A percentile compares a stretch with the other conserved stretches of the same genome.
Evolutionary conservation across 768 basidiomycete genomes (phyloP).

Genomic region (Boletus rubroflammeus): DNA sequence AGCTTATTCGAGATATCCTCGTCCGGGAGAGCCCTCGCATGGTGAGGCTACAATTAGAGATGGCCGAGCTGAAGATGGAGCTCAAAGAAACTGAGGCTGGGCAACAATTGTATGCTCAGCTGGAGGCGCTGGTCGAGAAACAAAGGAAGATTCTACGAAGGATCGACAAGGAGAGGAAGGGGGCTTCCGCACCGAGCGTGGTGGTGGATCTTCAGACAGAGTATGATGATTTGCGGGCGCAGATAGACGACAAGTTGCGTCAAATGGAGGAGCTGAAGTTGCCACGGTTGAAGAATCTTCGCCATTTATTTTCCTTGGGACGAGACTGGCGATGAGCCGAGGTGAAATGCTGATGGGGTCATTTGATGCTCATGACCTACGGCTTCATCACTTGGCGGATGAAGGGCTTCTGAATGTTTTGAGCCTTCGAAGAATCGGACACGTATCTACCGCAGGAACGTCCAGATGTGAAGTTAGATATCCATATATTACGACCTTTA

Average conservation of each 20-base stretch:
- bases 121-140: slow-evolving; percentile 7
- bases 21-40: neutral
- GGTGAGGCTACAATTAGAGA: slow-evolving; percentile 3
- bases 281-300: neutral
- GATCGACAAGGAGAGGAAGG: slow-evolving; percentile 9
- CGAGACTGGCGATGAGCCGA: neutral
- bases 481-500: neutral
- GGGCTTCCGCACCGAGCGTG: neutral
- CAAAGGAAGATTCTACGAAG: slow-evolving; percentile 3
- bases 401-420: too few species aligned
- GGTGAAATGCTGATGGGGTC: neutral
- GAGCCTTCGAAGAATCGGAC: neutral
- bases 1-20: slow-evolving; percentile 8
- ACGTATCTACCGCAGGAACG: neutral
- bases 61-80: slow-evolving; percentile 2
- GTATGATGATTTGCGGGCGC: neutral
- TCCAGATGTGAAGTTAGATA: neutral
- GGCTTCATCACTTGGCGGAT: neutral
- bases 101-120: neutral
- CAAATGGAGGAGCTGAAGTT: slow-evolving; percentile 12
- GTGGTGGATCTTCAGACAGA: slow-evolving; percentile 1
- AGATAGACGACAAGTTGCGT: slow-evolving; percentile 6
- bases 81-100: slow-evolving; percentile 10
- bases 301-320: neutral
- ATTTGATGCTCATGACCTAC: neutral